Evolutionary conservation across 2,329 filamentous ascomycete genomes (phyloP), one percentile per base, ranked within the genome.

Genomic region (Tolypocladium guangdongense): DNA sequence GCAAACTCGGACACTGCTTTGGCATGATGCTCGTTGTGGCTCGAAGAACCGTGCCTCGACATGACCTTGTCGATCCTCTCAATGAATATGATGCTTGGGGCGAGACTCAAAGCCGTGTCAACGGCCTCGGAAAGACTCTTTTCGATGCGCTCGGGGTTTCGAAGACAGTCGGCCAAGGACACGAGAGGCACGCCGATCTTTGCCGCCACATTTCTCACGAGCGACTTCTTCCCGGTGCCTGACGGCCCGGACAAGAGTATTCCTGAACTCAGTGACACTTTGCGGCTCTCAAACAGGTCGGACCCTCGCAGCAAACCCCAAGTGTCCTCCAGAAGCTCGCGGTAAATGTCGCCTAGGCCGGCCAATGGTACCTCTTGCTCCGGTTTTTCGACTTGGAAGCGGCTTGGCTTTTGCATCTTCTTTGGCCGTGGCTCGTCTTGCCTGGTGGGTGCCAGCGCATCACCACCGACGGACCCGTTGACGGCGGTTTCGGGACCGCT

Each of bases 11-110:
- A 82, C 14, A 95, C 86, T 57, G 95, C 93, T 52, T 90, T 78
- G 64, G 90, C 88, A 66, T 96, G 90, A 82, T 95, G 92, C 59
- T 96, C 90, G 63, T 87, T 85, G 63, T 93, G 87, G 1, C 87
- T 83, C 52, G 82, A 88, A 57, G 95, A 89, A 53, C 87, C 78
- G 2, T 63, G 59, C 67, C 95, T 95, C 0, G 90, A 88, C 62
- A 97, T 93, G 4, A 87, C 86, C 54, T 60, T 58, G 68, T 99
- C 91, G 51, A 97, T 88, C 60, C 96, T 87, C 60, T 96, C 90
- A 54, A 97, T 87, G 63, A 96, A 95, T 5, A 99, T 78, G 6
- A 99, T 76, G 63, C 90, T 95, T 0, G 93, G 93, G 0, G 92
- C 91, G 38, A 91, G 78, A 53, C 82, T 80, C 66, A 88, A 89